Evolutionary conservation across 208 protist species (phyloP).

Genomic region (Trypanosoma mega): DNA sequence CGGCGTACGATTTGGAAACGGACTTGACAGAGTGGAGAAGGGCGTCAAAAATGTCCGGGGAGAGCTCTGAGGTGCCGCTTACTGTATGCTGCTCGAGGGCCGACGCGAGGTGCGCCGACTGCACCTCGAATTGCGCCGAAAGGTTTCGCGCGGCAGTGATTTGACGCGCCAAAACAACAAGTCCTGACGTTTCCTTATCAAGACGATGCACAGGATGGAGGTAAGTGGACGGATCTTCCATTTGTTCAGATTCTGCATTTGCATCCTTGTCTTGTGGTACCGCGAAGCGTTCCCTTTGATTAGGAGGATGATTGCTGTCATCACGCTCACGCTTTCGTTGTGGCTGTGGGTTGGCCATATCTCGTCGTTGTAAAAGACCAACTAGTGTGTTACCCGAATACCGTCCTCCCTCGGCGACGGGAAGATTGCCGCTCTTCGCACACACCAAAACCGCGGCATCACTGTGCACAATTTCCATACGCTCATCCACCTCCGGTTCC

Average conservation of each 20-base stretch:
- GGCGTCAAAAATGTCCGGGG: conserved; percentile 26
- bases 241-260: neutral
- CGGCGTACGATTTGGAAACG: conserved; percentile 64
- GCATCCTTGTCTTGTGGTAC: too few relatives aligned
- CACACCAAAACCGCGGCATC: conserved; percentile 58
- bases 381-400: conserved; percentile 83
- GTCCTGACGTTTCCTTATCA: conserved; percentile 88
- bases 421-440: conserved; percentile 78
- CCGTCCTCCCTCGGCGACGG: conserved; percentile 78
- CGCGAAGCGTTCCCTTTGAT: too few relatives aligned
- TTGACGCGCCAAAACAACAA: conserved; percentile 59
- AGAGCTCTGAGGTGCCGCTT: neutral
- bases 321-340: conserved; percentile 8
- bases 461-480: conserved; percentile 55
- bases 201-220: conserved; percentile 66
- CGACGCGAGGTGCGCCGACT: conserved; percentile 30
- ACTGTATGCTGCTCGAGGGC: conserved; percentile 7
- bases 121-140: conserved; percentile 44
- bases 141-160: conserved; percentile 32
- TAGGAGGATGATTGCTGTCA: too few relatives aligned
- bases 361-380: conserved; percentile 36
- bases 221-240: neutral
- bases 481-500: conserved; percentile 67
- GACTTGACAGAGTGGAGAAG: conserved; percentile 30
- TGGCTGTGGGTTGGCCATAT: neutral